These are phyloP conservation scores for Ogataea wickerhamii DNA, from an alignment of 805 yeast species.

Conservation along the genomic window DNA sequence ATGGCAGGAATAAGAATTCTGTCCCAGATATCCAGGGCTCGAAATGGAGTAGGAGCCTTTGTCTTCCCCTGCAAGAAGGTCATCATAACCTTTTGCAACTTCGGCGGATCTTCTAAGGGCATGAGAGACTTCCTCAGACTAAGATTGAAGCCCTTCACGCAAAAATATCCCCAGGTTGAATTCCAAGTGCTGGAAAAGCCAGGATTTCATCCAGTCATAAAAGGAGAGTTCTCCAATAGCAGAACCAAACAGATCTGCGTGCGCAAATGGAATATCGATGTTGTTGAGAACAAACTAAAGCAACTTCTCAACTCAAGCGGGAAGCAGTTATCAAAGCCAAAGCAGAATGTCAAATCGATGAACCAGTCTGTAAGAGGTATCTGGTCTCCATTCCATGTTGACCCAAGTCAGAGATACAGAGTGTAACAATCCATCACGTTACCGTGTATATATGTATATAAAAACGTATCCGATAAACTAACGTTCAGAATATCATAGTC, in stretches of 20 bases:
- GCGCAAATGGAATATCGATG: constrained; percentile 60
- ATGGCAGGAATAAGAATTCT: constrained; percentile 53
- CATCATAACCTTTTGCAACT: constrained; percentile 80
- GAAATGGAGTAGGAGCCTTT: constrained; percentile 76
- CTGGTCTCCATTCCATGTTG: constrained; percentile 94
- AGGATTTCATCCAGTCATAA: constrained; percentile 76
- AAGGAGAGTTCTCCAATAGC: constrained; percentile 51
- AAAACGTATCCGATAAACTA: constrained; percentile 12
- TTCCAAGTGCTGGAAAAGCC: constrained; percentile 64
- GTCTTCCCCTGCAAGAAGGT: constrained; percentile 72
- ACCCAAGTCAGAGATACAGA: constrained; percentile 45
- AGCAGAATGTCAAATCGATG: constrained; percentile 72
- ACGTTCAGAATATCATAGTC: constrained; percentile 31
- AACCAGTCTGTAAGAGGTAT: constrained; percentile 90
- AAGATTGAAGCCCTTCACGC: constrained; percentile 54
- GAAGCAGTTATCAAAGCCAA: constrained; percentile 53
- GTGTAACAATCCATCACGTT: constrained; percentile 32
- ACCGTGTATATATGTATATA: constrained; percentile 9
- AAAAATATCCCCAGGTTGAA: constrained; percentile 59
- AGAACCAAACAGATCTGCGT: constrained; percentile 54
- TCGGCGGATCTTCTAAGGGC: constrained; percentile 94
- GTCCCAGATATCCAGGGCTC: constrained; percentile 53
- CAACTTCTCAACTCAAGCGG: constrained; percentile 71
- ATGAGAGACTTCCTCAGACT: constrained; percentile 60
- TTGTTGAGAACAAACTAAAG: constrained; percentile 61